These are phyloP conservation scores for Abelmoschus esculentus DNA, from an alignment of 345 rosid genomes.

Conservation along the genomic window DNA sequence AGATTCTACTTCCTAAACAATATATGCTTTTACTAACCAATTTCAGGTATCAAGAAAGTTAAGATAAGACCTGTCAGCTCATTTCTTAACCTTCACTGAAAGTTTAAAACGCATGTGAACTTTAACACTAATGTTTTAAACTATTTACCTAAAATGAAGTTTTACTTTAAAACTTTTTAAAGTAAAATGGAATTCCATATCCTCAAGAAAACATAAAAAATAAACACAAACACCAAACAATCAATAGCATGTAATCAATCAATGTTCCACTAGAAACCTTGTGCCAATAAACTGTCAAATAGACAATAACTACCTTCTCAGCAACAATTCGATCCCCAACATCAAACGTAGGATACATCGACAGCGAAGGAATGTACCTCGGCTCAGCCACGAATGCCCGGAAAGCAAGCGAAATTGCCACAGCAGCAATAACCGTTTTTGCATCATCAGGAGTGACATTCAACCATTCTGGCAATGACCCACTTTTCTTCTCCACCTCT, in stretches of 20 bases:
- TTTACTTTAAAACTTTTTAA: too few species aligned
- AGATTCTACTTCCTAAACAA: background rate
- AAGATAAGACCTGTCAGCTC: background rate
- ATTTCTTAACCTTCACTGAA: background rate
- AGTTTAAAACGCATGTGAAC: background rate
- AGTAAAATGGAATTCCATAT: too few species aligned
- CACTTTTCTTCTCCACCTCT: conserved; percentile 36
- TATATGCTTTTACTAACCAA: background rate
- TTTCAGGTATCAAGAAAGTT: background rate
- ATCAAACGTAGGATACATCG: conserved; percentile 98
- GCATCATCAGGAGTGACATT: conserved; percentile 68
- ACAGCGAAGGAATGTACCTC: conserved; percentile 89
- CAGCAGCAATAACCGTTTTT: conserved; percentile 65
- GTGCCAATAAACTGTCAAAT: background rate
- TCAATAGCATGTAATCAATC: too few species aligned
- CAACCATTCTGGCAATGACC: conserved; percentile 75
- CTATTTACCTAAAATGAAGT: too few species aligned
- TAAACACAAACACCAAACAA: background rate
- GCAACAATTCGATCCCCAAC: conserved; percentile 91
- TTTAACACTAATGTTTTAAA: background rate
- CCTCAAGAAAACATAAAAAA: too few species aligned
- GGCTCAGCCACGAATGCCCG: conserved; percentile 86
- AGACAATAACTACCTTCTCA: conserved; percentile 57
- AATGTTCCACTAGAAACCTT: background rate
- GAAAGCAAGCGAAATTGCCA: conserved; percentile 73